Base-by-base conservation (phyloP, 768 basidiomycete genomes). In the Suillus placidus region DNA sequence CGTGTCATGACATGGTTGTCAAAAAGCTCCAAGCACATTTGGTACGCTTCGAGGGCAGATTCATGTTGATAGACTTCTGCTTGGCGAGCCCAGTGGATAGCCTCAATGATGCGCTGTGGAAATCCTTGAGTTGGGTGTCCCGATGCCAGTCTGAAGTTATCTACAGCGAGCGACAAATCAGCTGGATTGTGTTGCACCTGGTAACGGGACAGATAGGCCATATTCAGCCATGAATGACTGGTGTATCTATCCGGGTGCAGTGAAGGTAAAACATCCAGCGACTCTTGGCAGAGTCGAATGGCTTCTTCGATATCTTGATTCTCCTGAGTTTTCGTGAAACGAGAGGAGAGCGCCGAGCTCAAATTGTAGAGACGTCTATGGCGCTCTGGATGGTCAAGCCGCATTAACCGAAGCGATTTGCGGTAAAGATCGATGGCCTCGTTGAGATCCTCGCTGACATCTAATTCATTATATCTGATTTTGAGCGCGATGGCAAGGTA, bases 221-320 rank as follows among this genome's bases (percentile, higher is more conserved):
- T 1, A 1, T n/a, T 4, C 10, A 47, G 0, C 10, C n/a, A 12
- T 4, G 0, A 5, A 1, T 47, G 12, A 1, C 45, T n/a, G 45
- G 1, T 2, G 3, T 0, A 9, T 47, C 20, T 47, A 6, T 12
- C 4, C 0, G 45, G 45, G n/a, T 47, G 45, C 45, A 47, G n/a
- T n/a, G 45, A 5, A 47, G 45, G n/a, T 2, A 47, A 47, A 47
- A 9, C 4, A 0, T 5, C n/a, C 45, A 47, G 23, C 0, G 45
- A 23, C 5, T 47, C n/a, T 23, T 47, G n/a, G n/a, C 45, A 47
- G 4, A 47, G 45, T n/a, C n/a, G n/a, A 47, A 47, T 47, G n/a
- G 45, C 45, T 2, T 23, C n/a, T n/a, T 47, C 45, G 6, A 47
- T 1, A 23, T 47, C 45, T 23, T 47, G n/a, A 47, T n/a, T 47